phyloP scores from a whole-genome alignment of 805 yeast species.

The Zygotorulaspora danielsina region DNA sequence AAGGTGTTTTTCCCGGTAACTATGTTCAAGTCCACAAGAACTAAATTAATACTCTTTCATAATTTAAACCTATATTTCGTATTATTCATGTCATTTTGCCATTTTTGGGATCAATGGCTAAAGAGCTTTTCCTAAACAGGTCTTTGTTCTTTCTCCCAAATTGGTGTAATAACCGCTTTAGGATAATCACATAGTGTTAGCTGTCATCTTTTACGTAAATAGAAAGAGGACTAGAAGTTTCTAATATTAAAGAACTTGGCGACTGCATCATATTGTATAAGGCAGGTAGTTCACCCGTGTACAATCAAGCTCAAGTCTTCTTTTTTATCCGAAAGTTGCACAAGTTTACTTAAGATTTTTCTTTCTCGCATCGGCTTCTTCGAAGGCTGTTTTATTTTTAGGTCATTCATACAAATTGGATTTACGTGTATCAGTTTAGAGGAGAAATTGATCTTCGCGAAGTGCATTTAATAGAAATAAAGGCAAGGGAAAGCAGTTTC shows the following conservation, averaged over 20 bases:
- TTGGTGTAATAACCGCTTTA: background rate
- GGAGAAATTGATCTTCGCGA: conserved; percentile 1
- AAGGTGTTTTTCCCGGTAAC: conserved; percentile 95
- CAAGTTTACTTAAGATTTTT: no score
- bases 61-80: background rate
- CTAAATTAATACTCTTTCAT: conserved; percentile 3
- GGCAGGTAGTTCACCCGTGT: no score
- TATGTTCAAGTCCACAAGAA: conserved; percentile 69
- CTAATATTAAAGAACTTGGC: conserved; percentile 1
- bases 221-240: background rate
- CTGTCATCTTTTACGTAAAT: no score
- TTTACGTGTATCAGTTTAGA: background rate
- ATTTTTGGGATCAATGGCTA: background rate
- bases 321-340: no score
- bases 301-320: no score
- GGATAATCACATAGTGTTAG: no score
- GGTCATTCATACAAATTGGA: background rate
- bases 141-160: background rate
- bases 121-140: background rate
- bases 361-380: no score
- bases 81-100: background rate
- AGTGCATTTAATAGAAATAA: background rate
- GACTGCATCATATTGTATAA: background rate
- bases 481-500: background rate
- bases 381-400: no score